Evolutionary conservation across 176 grass and related monocot genomes (phyloP).

Genomic region (Juncus effusus): DNA sequence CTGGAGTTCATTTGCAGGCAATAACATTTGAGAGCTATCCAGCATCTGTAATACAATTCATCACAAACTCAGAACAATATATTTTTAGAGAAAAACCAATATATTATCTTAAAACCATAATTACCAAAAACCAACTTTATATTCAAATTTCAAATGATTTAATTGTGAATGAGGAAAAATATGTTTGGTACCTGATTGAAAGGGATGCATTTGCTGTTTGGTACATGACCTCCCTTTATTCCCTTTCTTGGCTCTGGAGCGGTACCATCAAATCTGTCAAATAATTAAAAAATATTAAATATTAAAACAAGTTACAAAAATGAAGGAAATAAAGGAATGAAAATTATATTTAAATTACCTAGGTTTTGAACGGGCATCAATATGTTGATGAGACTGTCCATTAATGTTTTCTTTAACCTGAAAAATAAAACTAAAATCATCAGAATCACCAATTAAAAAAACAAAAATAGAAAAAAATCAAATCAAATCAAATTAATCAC

Average conservation of each 20-base stretch:
- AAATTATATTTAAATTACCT: conserved; percentile 46
- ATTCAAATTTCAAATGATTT: not conserved
- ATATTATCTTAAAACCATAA: not conserved
- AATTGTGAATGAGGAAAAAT: conserved; percentile 21
- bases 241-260: conserved; percentile 92
- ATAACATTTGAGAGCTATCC: conserved; percentile 74
- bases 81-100: not conserved
- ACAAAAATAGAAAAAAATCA: not conserved
- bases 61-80: not conserved
- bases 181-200: conserved; percentile 53
- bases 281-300: conserved; percentile 35
- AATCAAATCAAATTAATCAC: not conserved
- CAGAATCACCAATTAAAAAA: not conserved
- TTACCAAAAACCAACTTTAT: conserved; percentile 17
- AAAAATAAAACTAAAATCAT: conserved; percentile 8
- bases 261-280: conserved; percentile 74
- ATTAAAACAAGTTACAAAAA: conserved; percentile 16
- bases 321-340: not conserved
- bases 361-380: conserved; percentile 78
- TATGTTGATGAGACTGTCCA: conserved; percentile 66
- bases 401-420: conserved; percentile 87
- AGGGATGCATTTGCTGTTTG: conserved; percentile 92
- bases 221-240: conserved; percentile 81
- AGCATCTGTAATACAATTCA: conserved; percentile 58
- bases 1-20: conserved; percentile 58